Evolutionary conservation across 257 asterid species (phyloP).

Genomic region (Parsonsia alboflavescens): DNA sequence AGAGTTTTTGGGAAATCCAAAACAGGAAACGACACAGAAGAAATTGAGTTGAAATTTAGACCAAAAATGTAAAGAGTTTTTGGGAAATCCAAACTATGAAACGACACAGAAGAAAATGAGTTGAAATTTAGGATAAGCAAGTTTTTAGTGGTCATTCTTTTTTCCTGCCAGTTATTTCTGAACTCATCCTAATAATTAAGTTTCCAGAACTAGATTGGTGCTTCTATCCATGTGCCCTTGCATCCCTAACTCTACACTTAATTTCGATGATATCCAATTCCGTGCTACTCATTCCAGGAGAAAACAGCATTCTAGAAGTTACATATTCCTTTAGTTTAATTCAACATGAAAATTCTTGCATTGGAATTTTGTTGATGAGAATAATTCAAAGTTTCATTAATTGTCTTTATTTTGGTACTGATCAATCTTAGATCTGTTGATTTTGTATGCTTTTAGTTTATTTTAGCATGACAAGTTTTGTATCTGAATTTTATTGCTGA

Average conservation of each 20-base stretch:
- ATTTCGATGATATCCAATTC: not conserved
- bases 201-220: not conserved
- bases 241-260: not conserved
- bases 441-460: too few species aligned
- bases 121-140: not conserved
- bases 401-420: not conserved
- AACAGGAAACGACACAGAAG: too few species aligned
- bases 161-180: not conserved
- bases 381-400: not conserved
- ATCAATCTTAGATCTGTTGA: too few species aligned
- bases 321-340: not conserved
- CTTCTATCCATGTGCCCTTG: not conserved
- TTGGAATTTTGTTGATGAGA: not conserved
- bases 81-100: not conserved
- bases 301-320: not conserved
- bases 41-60: too few species aligned
- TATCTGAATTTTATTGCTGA: too few species aligned
- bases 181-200: not conserved
- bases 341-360: not conserved
- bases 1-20: not conserved
- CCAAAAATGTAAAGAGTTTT: not conserved
- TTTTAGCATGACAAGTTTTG: too few species aligned
- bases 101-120: not conserved
- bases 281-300: not conserved
- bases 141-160: not conserved